A percentile compares a stretch with the other conserved stretches of the same genome.
Conservation (phyloP, 192 early-diverging fungal species). For the Rhizophagus clarus region DNA sequence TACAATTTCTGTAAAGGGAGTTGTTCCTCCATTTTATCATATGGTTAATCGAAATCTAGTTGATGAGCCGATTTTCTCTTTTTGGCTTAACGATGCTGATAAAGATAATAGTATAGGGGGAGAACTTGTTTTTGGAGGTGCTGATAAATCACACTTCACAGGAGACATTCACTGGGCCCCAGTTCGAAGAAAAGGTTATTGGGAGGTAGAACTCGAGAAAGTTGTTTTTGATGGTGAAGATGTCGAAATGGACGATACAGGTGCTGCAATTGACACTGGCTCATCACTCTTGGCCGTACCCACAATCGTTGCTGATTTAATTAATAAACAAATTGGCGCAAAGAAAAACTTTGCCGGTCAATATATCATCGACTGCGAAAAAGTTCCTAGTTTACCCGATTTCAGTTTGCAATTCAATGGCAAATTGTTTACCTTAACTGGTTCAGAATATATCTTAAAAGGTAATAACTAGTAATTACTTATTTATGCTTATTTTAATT, state of each 20-base stretch:
- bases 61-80: conserved; percentile 86
- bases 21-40: conserved; percentile 94
- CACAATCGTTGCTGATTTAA: conserved; percentile 76
- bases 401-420: conserved; percentile 80
- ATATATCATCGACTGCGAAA: conserved; percentile 81
- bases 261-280: conserved; percentile 92
- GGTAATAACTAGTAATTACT: conserved; percentile 28
- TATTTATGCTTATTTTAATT: neutral
- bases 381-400: conserved; percentile 67
- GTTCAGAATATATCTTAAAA: conserved; percentile 54
- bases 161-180: conserved; percentile 79
- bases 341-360: conserved; percentile 93
- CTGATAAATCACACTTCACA: conserved; percentile 73
- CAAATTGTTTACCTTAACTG: conserved; percentile 64
- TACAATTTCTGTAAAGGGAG: conserved; percentile 82
- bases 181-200: conserved; percentile 92
- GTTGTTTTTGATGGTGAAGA: conserved; percentile 80
- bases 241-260: conserved; percentile 61
- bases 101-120: conserved; percentile 69
- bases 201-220: conserved; percentile 90
- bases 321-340: conserved; percentile 91
- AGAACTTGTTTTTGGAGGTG: conserved; percentile 87
- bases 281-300: conserved; percentile 84
- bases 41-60: conserved; percentile 81
- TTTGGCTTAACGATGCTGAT: conserved; percentile 81